phyloP scores from a whole-genome alignment of 2,329 filamentous ascomycete genomes.

The Calonectria crousiana region DNA sequence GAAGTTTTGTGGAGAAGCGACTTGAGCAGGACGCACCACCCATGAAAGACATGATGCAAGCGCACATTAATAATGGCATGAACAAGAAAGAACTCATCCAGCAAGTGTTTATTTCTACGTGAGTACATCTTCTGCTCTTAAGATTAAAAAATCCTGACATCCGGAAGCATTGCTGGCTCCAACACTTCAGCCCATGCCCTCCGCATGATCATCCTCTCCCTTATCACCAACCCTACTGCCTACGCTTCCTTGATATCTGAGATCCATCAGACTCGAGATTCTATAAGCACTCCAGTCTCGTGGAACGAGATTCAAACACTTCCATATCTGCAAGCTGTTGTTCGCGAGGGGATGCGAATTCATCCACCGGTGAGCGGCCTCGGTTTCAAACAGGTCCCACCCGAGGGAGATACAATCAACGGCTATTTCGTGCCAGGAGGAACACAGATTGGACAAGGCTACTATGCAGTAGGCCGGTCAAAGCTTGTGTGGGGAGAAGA shows the following conservation, averaged over 20 bases:
- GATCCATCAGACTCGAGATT: constrained; percentile 56
- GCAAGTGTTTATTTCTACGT: constrained; percentile 56
- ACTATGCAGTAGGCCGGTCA: constrained; percentile 66
- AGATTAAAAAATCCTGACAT: neutral
- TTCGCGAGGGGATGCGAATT: constrained; percentile 68
- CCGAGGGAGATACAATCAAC: constrained; percentile 64
- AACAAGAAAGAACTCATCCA: constrained; percentile 51
- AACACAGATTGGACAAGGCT: constrained; percentile 65
- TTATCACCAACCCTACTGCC: constrained; percentile 59
- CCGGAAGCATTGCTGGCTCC: constrained; percentile 66
- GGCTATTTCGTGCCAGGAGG: constrained; percentile 65
- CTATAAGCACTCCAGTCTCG: constrained; percentile 52
- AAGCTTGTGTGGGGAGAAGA: constrained; percentile 62
- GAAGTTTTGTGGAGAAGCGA: constrained; percentile 36
- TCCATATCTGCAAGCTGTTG: constrained; percentile 67
- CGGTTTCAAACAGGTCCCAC: constrained; percentile 66
- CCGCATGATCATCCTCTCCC: constrained; percentile 63
- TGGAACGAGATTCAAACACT: constrained; percentile 63
- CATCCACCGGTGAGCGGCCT: constrained; percentile 66
- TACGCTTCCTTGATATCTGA: constrained; percentile 57
- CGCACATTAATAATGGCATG: constrained; percentile 54
- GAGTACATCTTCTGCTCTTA: constrained; percentile 1
- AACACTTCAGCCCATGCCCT: constrained; percentile 70
- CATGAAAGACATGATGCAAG: constrained; percentile 54
- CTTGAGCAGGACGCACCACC: constrained; percentile 31